These are phyloP conservation scores for Rosa rugosa DNA, from an alignment of 306 rosid species.

Conservation along the genomic window DNA sequence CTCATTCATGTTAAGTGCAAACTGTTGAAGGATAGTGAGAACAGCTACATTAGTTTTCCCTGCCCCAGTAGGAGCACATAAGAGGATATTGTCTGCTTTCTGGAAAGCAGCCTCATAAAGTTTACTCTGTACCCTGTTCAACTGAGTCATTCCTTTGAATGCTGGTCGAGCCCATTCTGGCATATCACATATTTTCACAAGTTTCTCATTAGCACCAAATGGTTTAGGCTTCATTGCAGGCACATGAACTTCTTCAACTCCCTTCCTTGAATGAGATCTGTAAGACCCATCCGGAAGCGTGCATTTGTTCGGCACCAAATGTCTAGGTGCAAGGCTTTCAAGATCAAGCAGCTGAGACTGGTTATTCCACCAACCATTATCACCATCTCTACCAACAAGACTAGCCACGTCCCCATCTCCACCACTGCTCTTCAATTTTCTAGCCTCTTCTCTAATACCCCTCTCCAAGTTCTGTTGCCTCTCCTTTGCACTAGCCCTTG, in stretches of 20 bases:
- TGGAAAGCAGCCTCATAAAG: conserved; percentile 86
- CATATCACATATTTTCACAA: conserved; percentile 70
- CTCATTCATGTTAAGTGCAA: conserved; percentile 70
- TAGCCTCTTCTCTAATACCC: conserved; percentile 90
- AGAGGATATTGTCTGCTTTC: conserved; percentile 62
- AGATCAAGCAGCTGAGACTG: conserved; percentile 85
- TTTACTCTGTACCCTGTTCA: conserved; percentile 92
- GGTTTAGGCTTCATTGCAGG: conserved; percentile 79
- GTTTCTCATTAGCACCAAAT: conserved; percentile 63
- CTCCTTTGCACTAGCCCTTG: conserved; percentile 87
- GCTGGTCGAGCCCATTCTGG: conserved; percentile 97
- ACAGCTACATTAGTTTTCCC: conserved; percentile 97
- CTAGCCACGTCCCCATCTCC: conserved; percentile 67
- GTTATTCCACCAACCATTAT: conserved; percentile 77
- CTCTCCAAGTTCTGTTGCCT: conserved; percentile 88
- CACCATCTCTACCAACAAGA: conserved; percentile 67
- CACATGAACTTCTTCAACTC: conserved; percentile 90
- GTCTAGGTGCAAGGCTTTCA: conserved; percentile 70
- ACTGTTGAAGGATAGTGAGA: conserved; percentile 85
- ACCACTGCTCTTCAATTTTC: conserved; percentile 65
- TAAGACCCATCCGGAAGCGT: conserved; percentile 79
- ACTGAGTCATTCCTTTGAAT: conserved; percentile 83
- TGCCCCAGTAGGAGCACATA: conserved; percentile 98
- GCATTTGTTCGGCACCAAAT: conserved; percentile 68
- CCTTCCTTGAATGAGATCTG: conserved; percentile 60